Percentiles rank a stretch among this genome's conserved stretches.
These are phyloP conservation scores for Quercus bicolor DNA, from an alignment of 306 rosid species.

Conservation along the genomic window DNA sequence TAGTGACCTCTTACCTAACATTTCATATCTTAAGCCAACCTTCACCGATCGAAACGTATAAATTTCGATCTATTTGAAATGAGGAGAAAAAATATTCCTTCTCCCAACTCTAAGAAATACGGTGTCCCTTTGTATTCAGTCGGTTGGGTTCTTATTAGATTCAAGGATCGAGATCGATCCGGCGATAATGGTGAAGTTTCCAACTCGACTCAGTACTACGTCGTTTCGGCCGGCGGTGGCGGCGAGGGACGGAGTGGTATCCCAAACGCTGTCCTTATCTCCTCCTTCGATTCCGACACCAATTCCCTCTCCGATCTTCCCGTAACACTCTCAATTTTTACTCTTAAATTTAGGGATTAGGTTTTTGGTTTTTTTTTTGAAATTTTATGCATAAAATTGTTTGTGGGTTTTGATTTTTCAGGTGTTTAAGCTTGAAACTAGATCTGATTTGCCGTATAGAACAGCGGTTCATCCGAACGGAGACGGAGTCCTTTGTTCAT, in stretches of 20 bases:
- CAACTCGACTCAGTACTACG: slow-evolving; percentile 20
- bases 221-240: slow-evolving; percentile 80
- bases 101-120: slow-evolving; percentile 27
- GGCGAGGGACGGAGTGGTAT: slow-evolving; percentile 89
- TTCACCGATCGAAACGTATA: too few species aligned
- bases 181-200: slow-evolving; percentile 21
- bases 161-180: slow-evolving; percentile 12
- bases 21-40: too few species aligned
- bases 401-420: slow-evolving; percentile 27
- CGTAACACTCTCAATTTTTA: slow-evolving; percentile 20
- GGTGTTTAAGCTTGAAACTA: slow-evolving; percentile 57
- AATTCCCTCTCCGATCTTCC: slow-evolving; percentile 58
- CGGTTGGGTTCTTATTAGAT: slow-evolving; percentile 50
- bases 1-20: rapidly evolving
- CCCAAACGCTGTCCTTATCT: slow-evolving; percentile 58
- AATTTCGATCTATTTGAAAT: too few species aligned
- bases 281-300: slow-evolving; percentile 46
- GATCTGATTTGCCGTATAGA: slow-evolving; percentile 80
- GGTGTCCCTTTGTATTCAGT: slow-evolving; percentile 78
- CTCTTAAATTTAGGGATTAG: background rate
- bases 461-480: slow-evolving; percentile 72
- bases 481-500: slow-evolving; percentile 74
- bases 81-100: too few species aligned
- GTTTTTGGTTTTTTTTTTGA: background rate
- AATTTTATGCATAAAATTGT: background rate